phyloP scores from a whole-genome alignment of 2,329 filamentous ascomycete species.

The Fusarium buxicola region DNA sequence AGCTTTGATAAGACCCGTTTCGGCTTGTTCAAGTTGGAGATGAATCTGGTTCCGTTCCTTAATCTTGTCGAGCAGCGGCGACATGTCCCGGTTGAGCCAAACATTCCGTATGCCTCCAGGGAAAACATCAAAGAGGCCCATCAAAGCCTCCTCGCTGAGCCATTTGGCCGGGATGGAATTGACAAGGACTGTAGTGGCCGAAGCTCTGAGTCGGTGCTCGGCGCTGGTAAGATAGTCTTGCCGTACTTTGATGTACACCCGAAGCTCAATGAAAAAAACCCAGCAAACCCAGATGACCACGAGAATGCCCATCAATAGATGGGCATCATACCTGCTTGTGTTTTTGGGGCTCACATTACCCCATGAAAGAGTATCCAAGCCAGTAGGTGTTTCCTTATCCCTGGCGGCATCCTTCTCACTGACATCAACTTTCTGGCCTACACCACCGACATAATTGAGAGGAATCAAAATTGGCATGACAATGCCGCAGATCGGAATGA shows the following conservation, averaged over 20 bases:
- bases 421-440: constrained; percentile 64
- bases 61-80: constrained; percentile 86
- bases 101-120: constrained; percentile 95
- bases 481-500: constrained; percentile 81
- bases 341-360: constrained; percentile 80
- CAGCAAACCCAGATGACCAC: constrained; percentile 87
- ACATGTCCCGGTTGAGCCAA: constrained; percentile 94
- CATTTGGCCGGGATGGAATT: constrained; percentile 91
- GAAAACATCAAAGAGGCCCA: constrained; percentile 92
- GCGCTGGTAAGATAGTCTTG: constrained; percentile 96
- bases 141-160: constrained; percentile 84
- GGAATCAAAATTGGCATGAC: constrained; percentile 89
- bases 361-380: constrained; percentile 87
- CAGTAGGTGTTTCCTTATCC: constrained; percentile 56
- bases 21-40: constrained; percentile 77
- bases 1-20: constrained; percentile 84
- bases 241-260: constrained; percentile 89
- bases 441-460: constrained; percentile 80
- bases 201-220: constrained; percentile 91
- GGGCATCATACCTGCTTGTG: constrained; percentile 81
- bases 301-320: constrained; percentile 81
- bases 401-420: constrained; percentile 50
- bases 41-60: constrained; percentile 79
- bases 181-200: constrained; percentile 94
- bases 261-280: constrained; percentile 87